Conservation (phyloP, 768 basidiomycete species). For the Termitomyces sp. region DNA sequence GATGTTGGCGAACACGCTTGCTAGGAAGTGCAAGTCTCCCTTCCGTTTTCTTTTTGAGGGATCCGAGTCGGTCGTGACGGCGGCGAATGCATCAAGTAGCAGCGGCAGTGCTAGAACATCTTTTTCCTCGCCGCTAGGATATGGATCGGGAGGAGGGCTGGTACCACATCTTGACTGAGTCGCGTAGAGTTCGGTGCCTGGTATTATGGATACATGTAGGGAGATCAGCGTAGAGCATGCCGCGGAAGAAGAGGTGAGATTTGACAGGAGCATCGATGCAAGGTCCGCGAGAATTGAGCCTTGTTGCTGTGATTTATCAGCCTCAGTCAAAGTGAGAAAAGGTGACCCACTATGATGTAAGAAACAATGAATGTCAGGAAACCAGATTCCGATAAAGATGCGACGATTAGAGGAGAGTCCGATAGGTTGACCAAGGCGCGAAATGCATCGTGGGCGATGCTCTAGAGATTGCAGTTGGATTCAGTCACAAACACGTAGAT, state of each 20-base stretch:
- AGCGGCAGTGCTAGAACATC: slow-evolving; percentile 69
- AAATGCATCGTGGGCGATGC: slow-evolving; percentile 91
- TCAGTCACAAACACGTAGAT: background rate
- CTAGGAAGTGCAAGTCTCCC: slow-evolving; percentile 84
- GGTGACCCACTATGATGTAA: slow-evolving; percentile 77
- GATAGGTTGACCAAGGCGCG: slow-evolving; percentile 91
- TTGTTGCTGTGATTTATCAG: slow-evolving; percentile 59
- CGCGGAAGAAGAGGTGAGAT: slow-evolving; percentile 72
- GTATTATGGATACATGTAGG: slow-evolving; percentile 61
- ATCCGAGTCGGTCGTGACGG: slow-evolving; percentile 42
- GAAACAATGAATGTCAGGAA: slow-evolving; percentile 83
- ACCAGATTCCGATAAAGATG: slow-evolving; percentile 59
- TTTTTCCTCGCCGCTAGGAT: slow-evolving; percentile 47
- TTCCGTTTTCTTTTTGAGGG: slow-evolving; percentile 52
- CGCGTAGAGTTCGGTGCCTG: slow-evolving; percentile 56
- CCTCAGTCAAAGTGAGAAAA: background rate
- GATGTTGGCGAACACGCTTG: slow-evolving; percentile 92
- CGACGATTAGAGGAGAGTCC: slow-evolving; percentile 67
- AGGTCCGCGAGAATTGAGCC: slow-evolving; percentile 88
- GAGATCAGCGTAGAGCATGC: slow-evolving; percentile 61
- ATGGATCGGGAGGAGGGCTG: slow-evolving; percentile 66
- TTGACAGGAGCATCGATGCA: slow-evolving; percentile 96
- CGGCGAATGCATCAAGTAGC: slow-evolving; percentile 86
- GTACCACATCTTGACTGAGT: slow-evolving; percentile 78
- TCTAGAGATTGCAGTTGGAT: slow-evolving; percentile 36